These are phyloP conservation scores for Exutisphaerella laricina DNA, from an alignment of 2,329 filamentous ascomycete genomes.

Conservation along the genomic window DNA sequence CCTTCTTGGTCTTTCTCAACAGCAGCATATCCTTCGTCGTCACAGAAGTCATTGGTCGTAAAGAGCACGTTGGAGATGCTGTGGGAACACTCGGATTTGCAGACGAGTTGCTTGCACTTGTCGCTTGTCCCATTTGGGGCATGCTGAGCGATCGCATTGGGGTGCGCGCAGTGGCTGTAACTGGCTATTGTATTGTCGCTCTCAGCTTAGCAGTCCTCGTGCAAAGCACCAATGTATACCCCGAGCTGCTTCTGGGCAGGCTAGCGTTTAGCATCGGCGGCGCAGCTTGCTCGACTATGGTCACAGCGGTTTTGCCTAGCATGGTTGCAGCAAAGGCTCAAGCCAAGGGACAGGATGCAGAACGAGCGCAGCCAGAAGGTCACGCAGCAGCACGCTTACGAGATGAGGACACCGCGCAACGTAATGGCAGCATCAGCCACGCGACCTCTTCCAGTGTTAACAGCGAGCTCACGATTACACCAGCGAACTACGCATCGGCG, in stretches of 20 bases:
- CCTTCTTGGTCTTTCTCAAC: conserved; percentile 86
- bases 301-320: conserved; percentile 83
- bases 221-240: conserved; percentile 80
- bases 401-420: conserved; percentile 25
- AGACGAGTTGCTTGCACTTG: conserved; percentile 73
- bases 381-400: conserved; percentile 19
- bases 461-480: conserved; percentile 71
- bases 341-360: conserved; percentile 16
- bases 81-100: conserved; percentile 81
- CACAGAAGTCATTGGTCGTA: conserved; percentile 72
- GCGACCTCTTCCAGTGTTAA: conserved; percentile 63
- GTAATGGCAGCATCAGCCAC: conserved; percentile 42
- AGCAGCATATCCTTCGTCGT: conserved; percentile 79
- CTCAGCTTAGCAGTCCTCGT: conserved; percentile 73
- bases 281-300: conserved; percentile 87
- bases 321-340: conserved; percentile 45
- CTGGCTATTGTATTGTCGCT: conserved; percentile 78
- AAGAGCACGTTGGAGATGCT: conserved; percentile 67
- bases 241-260: conserved; percentile 76
- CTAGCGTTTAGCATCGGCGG: conserved; percentile 86
- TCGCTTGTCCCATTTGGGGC: conserved; percentile 77
- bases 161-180: conserved; percentile 58
- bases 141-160: conserved; percentile 70
- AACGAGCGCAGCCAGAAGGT: conserved; percentile 17
- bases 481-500: conserved; percentile 43